Conservation (phyloP, 192 early-diverging fungal species). For the Blastocladiella britannica region DNA sequence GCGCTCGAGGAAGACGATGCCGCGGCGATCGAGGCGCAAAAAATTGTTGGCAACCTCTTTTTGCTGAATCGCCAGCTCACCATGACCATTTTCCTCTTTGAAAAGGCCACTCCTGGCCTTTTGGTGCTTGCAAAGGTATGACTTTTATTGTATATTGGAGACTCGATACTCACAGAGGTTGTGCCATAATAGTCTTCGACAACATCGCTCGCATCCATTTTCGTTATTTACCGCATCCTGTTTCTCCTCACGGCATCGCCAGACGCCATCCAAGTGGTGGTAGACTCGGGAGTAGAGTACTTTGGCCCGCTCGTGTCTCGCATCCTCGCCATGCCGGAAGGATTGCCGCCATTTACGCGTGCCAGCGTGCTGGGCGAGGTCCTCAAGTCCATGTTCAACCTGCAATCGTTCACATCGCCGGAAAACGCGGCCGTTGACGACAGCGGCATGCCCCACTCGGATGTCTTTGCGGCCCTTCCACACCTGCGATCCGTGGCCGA, state of each 20-base stretch:
- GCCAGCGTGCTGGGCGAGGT: constrained; percentile 3
- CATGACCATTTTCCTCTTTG: constrained; percentile 18
- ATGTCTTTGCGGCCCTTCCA: no score
- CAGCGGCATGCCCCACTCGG: no score
- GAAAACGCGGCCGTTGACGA: no score
- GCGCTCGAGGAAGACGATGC: constrained; percentile 4
- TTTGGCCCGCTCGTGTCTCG: not conserved
- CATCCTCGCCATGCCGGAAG: not conserved
- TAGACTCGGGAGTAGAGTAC: constrained; percentile 14
- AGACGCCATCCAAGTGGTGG: constrained; percentile 12
- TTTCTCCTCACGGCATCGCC: constrained; percentile 42
- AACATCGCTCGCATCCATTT: constrained; percentile 20
- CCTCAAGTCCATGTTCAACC: not conserved
- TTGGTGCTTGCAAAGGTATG: constrained; percentile 22
- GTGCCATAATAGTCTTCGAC: not conserved
- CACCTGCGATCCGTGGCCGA: no score
- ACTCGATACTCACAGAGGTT: not conserved
- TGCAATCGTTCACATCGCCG: not conserved
- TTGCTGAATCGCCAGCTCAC: constrained; percentile 23
- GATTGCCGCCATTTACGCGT: constrained; percentile 12
- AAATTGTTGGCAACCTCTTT: constrained; percentile 45
- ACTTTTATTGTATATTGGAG: not conserved
- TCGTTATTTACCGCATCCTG: constrained; percentile 39
- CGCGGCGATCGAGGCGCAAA: constrained; percentile 25
- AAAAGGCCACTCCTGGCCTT: constrained; percentile 17